Evolutionary conservation across 1,284 basidiomycete genomes (phyloP).

Genomic region (Bjerkandera adusta): DNA sequence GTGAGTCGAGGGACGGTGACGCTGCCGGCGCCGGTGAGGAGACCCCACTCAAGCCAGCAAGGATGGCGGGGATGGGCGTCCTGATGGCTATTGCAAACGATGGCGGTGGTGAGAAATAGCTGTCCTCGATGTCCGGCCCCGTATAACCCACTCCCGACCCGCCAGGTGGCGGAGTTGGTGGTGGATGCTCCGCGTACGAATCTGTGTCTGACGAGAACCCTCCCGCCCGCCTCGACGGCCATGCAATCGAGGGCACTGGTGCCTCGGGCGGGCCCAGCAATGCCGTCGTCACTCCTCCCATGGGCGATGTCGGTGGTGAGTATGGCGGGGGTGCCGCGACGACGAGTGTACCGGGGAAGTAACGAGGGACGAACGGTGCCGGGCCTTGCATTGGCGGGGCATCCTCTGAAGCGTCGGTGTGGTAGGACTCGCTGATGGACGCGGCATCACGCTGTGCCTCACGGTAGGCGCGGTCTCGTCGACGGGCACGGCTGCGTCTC

Average conservation of each 20-base stretch:
- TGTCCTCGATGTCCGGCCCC: conserved; percentile 16
- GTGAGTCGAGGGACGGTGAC: conserved; percentile 10
- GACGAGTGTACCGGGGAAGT: conserved; percentile 48
- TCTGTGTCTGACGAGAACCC: conserved; percentile 19
- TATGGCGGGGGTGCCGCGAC: conserved; percentile 39
- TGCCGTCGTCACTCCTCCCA: conserved; percentile 20
- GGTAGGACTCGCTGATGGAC: conserved; percentile 31
- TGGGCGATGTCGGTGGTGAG: conserved; percentile 17
- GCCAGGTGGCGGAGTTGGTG: conserved; percentile 25
- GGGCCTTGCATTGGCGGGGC: conserved; percentile 42
- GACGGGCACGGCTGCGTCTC: conserved; percentile 41
- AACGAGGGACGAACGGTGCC: conserved; percentile 49
- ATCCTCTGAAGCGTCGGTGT: conserved; percentile 40
- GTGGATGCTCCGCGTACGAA: conserved; percentile 28
- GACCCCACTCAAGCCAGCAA: conserved; percentile 23
- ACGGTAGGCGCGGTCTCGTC: conserved; percentile 39
- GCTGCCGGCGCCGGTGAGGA: conserved; percentile 18
- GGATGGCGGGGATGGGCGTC: conserved; percentile 28
- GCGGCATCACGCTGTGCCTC: conserved; percentile 21
- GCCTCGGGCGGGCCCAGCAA: conserved; percentile 19
- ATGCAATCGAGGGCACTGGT: conserved; percentile 18
- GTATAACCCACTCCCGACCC: background rate
- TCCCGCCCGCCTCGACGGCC: conserved; percentile 17
- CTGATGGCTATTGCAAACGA: conserved; percentile 26
- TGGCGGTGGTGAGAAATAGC: conserved; percentile 24